Evolutionary conservation across 257 asterid genomes (phyloP).

Genomic region (Nicotiana knightiana): DNA sequence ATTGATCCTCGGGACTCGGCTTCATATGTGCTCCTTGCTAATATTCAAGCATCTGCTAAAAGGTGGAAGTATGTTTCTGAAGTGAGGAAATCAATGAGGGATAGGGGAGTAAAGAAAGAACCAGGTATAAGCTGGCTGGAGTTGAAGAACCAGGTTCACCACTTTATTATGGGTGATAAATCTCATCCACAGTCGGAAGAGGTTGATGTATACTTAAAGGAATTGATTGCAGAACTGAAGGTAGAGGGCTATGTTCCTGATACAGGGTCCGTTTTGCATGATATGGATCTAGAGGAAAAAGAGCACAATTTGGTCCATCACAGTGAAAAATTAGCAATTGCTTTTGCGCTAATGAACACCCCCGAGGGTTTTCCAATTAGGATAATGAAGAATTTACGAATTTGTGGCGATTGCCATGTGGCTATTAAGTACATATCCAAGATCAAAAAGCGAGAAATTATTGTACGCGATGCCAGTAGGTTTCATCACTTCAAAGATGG

Average conservation of each 20-base stretch:
- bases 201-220: conserved; percentile 45
- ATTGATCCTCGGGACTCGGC: conserved; percentile 71
- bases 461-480: conserved; percentile 63
- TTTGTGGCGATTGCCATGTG: conserved; percentile 71
- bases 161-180: conserved; percentile 52
- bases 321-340: conserved; percentile 77
- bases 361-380: conserved; percentile 50
- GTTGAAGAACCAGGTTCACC: conserved; percentile 50
- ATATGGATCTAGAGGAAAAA: conserved; percentile 73
- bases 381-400: conserved; percentile 85
- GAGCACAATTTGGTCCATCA: conserved; percentile 63
- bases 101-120: conserved; percentile 62
- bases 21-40: conserved; percentile 72
- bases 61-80: conserved; percentile 60
- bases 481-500: conserved; percentile 81
- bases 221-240: conserved; percentile 51
- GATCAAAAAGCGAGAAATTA: conserved; percentile 50
- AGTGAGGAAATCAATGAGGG: conserved; percentile 61
- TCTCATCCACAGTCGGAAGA: conserved; percentile 48
- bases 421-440: conserved; percentile 60
- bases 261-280: conserved; percentile 53
- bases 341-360: conserved; percentile 68
- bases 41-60: conserved; percentile 56
- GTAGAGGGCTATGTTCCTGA: conserved; percentile 63
- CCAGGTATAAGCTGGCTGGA: conserved; percentile 91